phyloP scores from a whole-genome alignment of 805 yeast genomes.

The Saccharomycopsis schoenii region DNA sequence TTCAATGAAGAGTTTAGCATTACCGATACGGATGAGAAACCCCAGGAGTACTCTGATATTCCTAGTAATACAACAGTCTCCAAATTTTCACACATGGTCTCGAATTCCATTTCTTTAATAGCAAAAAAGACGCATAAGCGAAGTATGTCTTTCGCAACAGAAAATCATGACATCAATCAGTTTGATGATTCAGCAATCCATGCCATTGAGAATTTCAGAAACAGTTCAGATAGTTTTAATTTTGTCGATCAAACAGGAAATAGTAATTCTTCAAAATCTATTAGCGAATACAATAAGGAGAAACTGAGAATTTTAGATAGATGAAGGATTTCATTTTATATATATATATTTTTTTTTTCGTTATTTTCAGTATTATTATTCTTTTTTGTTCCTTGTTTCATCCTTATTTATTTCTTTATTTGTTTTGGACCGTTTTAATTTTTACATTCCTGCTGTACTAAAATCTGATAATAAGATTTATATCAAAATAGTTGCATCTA shows the following conservation, averaged over 20 bases:
- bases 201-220: background rate
- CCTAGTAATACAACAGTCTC: background rate
- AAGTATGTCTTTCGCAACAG: background rate
- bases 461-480: background rate
- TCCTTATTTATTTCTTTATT: background rate
- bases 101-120: background rate
- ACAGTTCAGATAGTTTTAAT: background rate
- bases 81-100: background rate
- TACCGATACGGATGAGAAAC: background rate
- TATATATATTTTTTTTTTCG: too few relatives aligned
- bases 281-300: background rate
- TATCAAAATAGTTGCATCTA: background rate
- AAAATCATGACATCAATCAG: background rate
- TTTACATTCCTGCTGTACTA: background rate
- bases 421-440: too few relatives aligned
- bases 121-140: background rate
- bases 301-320: background rate
- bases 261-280: background rate
- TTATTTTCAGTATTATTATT: too few relatives aligned
- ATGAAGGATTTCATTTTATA: background rate
- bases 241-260: background rate
- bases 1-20: background rate
- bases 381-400: background rate
- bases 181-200: background rate
- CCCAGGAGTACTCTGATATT: background rate